Evolutionary conservation across 768 basidiomycete species (phyloP).

Genomic region (Cantharellus anzutake): DNA sequence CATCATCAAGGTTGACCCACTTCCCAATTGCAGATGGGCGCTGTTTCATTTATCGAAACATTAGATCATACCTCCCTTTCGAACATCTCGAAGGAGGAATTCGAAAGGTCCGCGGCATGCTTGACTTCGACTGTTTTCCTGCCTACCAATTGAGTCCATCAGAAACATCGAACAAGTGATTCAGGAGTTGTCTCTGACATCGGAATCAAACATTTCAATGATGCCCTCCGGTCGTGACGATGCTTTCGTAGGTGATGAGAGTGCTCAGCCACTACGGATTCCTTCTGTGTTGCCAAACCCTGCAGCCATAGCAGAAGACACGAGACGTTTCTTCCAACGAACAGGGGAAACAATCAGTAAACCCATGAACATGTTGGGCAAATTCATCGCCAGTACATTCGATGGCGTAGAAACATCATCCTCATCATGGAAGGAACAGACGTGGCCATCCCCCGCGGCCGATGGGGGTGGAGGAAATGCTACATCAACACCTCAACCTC

Average conservation of each 20-base stretch:
- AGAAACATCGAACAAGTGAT: slow-evolving; percentile 47
- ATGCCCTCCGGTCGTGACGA: slow-evolving; percentile 15
- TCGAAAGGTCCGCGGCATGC: slow-evolving; percentile 40
- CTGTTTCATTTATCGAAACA: slow-evolving; percentile 92
- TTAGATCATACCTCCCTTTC: slow-evolving; percentile 93
- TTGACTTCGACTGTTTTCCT: not conserved
- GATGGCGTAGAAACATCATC: slow-evolving; percentile 30
- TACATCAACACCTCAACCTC: not conserved
- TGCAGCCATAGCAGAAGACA: slow-evolving; percentile 41
- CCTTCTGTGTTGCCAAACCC: slow-evolving; percentile 17
- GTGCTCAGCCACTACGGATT: slow-evolving; percentile 59
- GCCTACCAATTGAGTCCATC: not conserved
- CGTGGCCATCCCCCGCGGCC: not conserved
- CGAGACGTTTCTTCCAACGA: slow-evolving; percentile 65
- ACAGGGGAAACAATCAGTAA: slow-evolving; percentile 84
- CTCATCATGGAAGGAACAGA: not conserved
- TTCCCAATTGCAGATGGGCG: slow-evolving; percentile 50
- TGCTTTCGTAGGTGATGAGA: slow-evolving; percentile 68
- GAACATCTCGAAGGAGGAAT: slow-evolving; percentile 85
- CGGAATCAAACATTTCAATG: slow-evolving; percentile 18
- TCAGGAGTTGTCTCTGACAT: slow-evolving; percentile 23
- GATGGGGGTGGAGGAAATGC: not conserved
- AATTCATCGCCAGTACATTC: slow-evolving; percentile 71
- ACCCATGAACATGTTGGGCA: slow-evolving; percentile 73
- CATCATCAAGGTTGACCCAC: too few species aligned